Conservation (phyloP, 2,329 filamentous ascomycete species). For the Paracoccidioides lutzii region DNA sequence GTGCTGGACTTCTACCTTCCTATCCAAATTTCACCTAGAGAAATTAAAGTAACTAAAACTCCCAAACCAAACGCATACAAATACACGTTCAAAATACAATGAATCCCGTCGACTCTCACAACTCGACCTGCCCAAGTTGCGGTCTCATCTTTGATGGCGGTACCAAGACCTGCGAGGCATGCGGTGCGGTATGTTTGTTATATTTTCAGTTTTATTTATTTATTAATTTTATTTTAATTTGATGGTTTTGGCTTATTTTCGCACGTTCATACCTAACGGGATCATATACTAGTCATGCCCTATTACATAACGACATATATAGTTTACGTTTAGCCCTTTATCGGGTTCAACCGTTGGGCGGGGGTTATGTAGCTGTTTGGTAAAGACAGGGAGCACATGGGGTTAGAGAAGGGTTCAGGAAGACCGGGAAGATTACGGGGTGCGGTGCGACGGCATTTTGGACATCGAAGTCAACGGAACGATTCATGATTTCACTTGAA, state of each 20-base stretch:
- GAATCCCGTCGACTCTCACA: background rate
- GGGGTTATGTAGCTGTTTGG: no score
- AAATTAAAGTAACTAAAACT: background rate
- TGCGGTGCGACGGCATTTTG: no score
- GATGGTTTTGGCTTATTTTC: background rate
- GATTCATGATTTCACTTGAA: no score
- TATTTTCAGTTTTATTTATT: background rate
- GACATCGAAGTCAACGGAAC: no score
- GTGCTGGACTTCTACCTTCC: background rate
- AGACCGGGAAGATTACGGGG: no score
- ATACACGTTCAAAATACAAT: background rate
- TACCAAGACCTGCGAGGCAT: background rate
- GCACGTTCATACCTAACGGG: no score
- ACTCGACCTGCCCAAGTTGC: background rate
- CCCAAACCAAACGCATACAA: background rate
- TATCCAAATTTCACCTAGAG: background rate
- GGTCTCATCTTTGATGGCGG: background rate
- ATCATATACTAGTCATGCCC: no score
- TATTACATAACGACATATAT: no score
- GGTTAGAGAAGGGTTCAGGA: no score
- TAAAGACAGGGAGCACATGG: no score
- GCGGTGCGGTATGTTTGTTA: background rate
- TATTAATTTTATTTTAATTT: background rate
- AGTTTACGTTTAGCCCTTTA: no score
- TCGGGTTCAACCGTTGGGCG: no score